phyloP scores from a whole-genome alignment of 2,329 filamentous ascomycete species.

The Tolypocladium album region DNA sequence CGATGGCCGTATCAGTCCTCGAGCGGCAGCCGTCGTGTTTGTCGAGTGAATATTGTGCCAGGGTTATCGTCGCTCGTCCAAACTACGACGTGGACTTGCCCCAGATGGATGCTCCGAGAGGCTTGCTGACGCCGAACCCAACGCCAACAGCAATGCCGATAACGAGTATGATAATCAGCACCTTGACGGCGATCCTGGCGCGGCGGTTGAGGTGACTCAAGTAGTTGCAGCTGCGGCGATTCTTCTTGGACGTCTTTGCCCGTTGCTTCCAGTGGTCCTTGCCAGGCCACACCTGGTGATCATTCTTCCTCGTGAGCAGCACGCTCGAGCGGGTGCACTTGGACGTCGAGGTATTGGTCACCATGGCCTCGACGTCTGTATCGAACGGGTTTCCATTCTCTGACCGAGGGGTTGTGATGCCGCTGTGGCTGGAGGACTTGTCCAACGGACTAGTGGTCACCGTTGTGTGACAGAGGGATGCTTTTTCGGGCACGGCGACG shows the following conservation, averaged over 20 bases:
- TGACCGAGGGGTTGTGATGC: constrained; percentile 33
- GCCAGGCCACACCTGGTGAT: constrained; percentile 49
- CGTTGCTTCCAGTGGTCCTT: constrained; percentile 50
- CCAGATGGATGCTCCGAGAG: constrained; percentile 50
- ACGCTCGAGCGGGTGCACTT: constrained; percentile 17
- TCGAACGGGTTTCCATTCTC: constrained; percentile 41
- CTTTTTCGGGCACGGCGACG: constrained; percentile 15
- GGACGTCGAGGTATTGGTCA: constrained; percentile 24
- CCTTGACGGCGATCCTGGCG: constrained; percentile 42
- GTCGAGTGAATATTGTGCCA: background rate
- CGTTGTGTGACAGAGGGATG: constrained; percentile 13
- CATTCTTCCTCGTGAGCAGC: constrained; percentile 23
- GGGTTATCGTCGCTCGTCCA: no score
- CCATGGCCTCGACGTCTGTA: constrained; percentile 45
- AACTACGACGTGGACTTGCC: constrained; percentile 7
- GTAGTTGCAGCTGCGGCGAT: constrained; percentile 39
- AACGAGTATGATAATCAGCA: constrained; percentile 41
- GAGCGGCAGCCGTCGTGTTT: background rate
- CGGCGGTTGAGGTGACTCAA: constrained; percentile 42
- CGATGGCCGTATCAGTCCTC: background rate
- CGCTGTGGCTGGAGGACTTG: constrained; percentile 19
- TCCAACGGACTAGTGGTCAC: constrained; percentile 10
- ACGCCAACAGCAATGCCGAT: constrained; percentile 43
- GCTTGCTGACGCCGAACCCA: constrained; percentile 51
- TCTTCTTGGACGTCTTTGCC: constrained; percentile 47